phyloP scores from a whole-genome alignment of 2,329 filamentous ascomycete genomes.

The Fusarium sp. region DNA sequence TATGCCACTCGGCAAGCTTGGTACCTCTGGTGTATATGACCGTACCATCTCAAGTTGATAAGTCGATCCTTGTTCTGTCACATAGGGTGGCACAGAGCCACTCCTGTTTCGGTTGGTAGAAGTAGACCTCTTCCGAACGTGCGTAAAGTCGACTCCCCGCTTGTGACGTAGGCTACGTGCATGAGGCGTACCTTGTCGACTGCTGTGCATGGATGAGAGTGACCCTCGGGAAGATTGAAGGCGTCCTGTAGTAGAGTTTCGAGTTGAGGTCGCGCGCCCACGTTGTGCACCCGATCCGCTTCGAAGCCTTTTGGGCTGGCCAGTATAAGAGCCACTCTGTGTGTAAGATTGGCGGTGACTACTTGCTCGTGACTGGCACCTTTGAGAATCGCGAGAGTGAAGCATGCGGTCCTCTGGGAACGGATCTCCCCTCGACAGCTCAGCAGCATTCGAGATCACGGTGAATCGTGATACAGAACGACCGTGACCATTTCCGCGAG shows the following conservation, averaged over 20 bases:
- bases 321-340: conserved; percentile 42
- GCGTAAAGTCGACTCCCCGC: conserved; percentile 70
- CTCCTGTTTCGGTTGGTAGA: conserved; percentile 48
- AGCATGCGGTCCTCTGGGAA: conserved; percentile 77
- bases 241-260: conserved; percentile 50
- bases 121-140: conserved; percentile 59
- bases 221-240: conserved; percentile 59
- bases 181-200: conserved; percentile 59
- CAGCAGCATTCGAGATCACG: conserved; percentile 74
- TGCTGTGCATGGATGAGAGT: conserved; percentile 66
- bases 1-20: conserved; percentile 44
- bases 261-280: conserved; percentile 49
- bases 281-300: conserved; percentile 56
- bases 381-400: conserved; percentile 61
- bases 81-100: conserved; percentile 37
- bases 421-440: conserved; percentile 83
- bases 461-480: conserved; percentile 74
- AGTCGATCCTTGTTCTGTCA: conserved; percentile 37
- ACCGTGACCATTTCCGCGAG: conserved; percentile 62
- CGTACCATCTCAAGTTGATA: conserved; percentile 44
- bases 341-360: conserved; percentile 71
- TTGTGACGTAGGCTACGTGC: conserved; percentile 63
- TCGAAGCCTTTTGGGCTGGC: conserved; percentile 53
- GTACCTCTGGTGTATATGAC: conserved; percentile 52
- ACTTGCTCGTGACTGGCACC: conserved; percentile 76